phyloP scores from a whole-genome alignment of 805 yeast genomes.

The Saccharomycopsis amapae region DNA sequence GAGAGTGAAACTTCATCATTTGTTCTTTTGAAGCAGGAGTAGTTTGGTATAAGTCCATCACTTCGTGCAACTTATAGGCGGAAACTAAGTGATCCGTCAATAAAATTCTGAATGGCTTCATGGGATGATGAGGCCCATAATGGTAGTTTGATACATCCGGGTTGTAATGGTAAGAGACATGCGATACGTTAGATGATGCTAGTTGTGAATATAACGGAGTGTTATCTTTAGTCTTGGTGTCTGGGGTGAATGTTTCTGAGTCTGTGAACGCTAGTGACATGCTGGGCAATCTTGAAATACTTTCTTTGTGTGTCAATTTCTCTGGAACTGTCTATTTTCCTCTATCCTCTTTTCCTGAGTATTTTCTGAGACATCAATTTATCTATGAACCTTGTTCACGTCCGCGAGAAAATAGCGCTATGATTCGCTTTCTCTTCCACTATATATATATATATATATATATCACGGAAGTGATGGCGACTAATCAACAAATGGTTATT shows the following conservation, averaged over 20 bases:
- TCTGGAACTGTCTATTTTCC: too few species aligned
- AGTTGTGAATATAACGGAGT: constrained; percentile 43
- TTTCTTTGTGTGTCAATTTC: too few species aligned
- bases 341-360: too few species aligned
- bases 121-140: constrained; percentile 93
- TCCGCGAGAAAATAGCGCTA: too few species aligned
- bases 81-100: constrained; percentile 87
- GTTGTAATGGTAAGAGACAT: constrained; percentile 85
- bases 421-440: too few species aligned
- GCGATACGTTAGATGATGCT: constrained; percentile 38
- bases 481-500: too few species aligned
- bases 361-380: too few species aligned
- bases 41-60: constrained; percentile 86
- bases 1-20: constrained; percentile 73
- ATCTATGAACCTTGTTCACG: too few species aligned
- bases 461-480: too few species aligned
- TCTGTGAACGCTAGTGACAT: constrained; percentile 20
- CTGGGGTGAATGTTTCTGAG: constrained; percentile 37
- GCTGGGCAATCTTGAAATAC: too few species aligned
- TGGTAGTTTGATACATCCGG: constrained; percentile 76
- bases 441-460: too few species aligned
- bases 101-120: constrained; percentile 94
- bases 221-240: constrained; percentile 33
- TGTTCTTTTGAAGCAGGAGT: constrained; percentile 77
- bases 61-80: constrained; percentile 76